Evolutionary conservation across 2,329 filamentous ascomycete species (phyloP).

Genomic region (Arthrobotrys conoides): DNA sequence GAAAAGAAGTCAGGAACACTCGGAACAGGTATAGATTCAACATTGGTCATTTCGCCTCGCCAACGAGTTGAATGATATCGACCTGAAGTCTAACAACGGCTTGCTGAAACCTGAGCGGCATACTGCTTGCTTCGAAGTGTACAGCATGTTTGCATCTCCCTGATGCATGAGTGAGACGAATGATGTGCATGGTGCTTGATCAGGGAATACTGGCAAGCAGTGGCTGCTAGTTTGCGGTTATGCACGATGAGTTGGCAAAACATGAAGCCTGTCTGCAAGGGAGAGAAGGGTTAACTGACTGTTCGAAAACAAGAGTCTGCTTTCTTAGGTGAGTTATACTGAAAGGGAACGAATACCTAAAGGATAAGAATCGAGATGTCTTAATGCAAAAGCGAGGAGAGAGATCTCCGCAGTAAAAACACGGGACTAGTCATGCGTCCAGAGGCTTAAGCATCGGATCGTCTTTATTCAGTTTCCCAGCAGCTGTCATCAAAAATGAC

Average conservation of each 20-base stretch:
- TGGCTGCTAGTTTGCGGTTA: slow-evolving; percentile 55
- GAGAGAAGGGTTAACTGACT: slow-evolving; percentile 37
- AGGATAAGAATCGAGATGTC: slow-evolving; percentile 20
- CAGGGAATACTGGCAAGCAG: slow-evolving; percentile 45
- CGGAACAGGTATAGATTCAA: not conserved
- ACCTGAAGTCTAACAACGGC: not conserved
- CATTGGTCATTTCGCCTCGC: not conserved
- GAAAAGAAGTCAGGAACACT: not conserved
- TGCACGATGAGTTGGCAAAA: slow-evolving; percentile 61
- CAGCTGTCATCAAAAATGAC: not conserved
- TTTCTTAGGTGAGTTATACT: slow-evolving; percentile 17
- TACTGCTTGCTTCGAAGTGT: slow-evolving; percentile 21
- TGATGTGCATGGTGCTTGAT: slow-evolving; percentile 60
- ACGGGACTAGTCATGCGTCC: slow-evolving; percentile 25
- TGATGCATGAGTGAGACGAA: slow-evolving; percentile 55
- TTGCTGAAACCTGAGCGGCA: slow-evolving; percentile 2
- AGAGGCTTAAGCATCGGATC: not conserved
- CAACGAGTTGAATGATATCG: not conserved
- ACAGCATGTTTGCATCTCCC: slow-evolving; percentile 43
- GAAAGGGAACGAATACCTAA: slow-evolving; percentile 42
- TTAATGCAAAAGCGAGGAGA: not conserved
- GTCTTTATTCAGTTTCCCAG: not conserved
- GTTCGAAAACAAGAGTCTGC: slow-evolving; percentile 20
- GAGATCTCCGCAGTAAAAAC: slow-evolving; percentile 37
- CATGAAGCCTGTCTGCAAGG: slow-evolving; percentile 48